Conservation (phyloP, 345 rosid genomes). For the Salix udensis region DNA sequence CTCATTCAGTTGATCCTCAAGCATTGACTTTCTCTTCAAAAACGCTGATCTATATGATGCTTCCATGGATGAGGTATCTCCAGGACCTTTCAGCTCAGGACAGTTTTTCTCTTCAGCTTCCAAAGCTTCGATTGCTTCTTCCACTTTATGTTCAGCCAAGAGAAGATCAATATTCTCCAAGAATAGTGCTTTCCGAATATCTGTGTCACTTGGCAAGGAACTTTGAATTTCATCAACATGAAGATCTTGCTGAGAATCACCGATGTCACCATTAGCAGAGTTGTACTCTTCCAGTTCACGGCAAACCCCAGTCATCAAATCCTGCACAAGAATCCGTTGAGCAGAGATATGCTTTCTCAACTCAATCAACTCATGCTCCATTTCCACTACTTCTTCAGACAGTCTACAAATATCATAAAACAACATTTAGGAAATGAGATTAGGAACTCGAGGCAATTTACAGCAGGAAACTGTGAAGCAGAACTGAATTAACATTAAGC, state of each 20-base stretch:
- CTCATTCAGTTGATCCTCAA: constrained; percentile 67
- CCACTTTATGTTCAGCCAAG: constrained; percentile 77
- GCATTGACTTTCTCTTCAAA: constrained; percentile 56
- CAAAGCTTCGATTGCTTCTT: constrained; percentile 68
- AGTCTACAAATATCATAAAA: constrained; percentile 47
- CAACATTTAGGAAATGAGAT: neutral
- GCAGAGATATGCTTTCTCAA: constrained; percentile 81
- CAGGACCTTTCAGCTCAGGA: constrained; percentile 53
- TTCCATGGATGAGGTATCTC: constrained; percentile 43
- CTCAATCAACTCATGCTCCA: constrained; percentile 89
- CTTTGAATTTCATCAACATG: constrained; percentile 29
- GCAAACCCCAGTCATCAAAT: constrained; percentile 74
- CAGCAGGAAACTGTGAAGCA: neutral
- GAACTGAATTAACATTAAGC: neutral
- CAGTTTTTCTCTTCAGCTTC: constrained; percentile 65
- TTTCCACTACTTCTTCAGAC: constrained; percentile 90
- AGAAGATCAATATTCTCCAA: constrained; percentile 73
- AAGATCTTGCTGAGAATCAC: constrained; percentile 35
- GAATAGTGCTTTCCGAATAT: constrained; percentile 36
- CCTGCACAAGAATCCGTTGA: constrained; percentile 81
- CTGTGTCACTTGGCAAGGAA: constrained; percentile 28
- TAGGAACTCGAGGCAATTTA: neutral
- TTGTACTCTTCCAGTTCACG: constrained; percentile 75
- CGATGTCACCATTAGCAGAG: constrained; percentile 29
- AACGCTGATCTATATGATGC: constrained; percentile 50